Evolutionary conservation across 768 basidiomycete genomes (phyloP), one percentile per base, ranked within the genome.

Genomic region (Termitomyces titanicus): DNA sequence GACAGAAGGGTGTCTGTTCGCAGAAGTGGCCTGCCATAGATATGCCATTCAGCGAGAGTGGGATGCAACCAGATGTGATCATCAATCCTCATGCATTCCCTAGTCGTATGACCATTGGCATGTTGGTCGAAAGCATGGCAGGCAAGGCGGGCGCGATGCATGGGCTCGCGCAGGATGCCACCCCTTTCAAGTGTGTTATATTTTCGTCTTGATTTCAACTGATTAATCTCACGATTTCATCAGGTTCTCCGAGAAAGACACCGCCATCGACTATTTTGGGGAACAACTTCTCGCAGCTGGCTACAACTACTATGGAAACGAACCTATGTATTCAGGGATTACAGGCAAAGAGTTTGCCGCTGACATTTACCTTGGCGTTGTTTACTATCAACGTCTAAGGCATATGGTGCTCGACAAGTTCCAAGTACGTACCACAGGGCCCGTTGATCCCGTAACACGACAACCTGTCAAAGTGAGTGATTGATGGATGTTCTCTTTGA

Each of bases 351-450:
- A 99, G 73, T 99, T 99, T 71, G 88, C 91, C 39, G 97, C 97
- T 7, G 97, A 99, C 70, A 99, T 99, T 66, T 99, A 98, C 72
- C 83, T 98, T 60, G 97, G 97, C 18, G 88, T 98, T 37, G 96
- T 99, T 54, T 99, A 98, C 75, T 99, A 99, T 71, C 97, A 99
- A 68, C 89, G 97, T 51, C 79, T 99, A 55, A 88, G 97, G 62
- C 97, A 99, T 80, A 98, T 99, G 97, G 97, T 99, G 55, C 80
- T 96, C 60, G 97, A 99, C 78, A 99, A 99, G 74, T 99, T 96
- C 80, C 97, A 99, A 76, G 97, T 99, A 24, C 87, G 97, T 61
- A 99, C 97, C 24, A 98, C 94, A 18, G 97, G 97, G 5, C 95
- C 96, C 13, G 92, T 98, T 33, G 97, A 99, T 73, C 89, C 91